Evolutionary conservation across 345 rosid species (phyloP).

Genomic region (Euclidium syriacum): DNA sequence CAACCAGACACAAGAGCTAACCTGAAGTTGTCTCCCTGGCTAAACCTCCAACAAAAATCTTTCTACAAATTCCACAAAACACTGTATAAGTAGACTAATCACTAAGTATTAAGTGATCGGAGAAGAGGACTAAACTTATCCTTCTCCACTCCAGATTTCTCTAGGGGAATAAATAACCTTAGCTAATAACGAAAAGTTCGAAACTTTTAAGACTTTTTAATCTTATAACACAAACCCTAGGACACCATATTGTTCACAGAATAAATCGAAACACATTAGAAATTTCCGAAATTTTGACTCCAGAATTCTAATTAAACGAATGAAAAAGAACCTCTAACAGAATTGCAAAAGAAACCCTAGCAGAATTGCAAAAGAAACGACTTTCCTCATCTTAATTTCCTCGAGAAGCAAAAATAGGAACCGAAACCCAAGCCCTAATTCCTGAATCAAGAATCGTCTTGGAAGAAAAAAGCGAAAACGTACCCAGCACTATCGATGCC

Average conservation of each 20-base stretch:
- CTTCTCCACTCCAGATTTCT: conserved; percentile 16
- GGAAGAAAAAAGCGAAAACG: conserved; percentile 8
- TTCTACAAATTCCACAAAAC: conserved; percentile 56
- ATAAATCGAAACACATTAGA: neutral
- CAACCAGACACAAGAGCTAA: conserved; percentile 43
- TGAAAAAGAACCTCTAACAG: no score
- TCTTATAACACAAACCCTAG: neutral
- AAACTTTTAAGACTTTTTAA: neutral
- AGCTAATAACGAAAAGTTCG: neutral
- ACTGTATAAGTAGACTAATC: conserved; percentile 27
- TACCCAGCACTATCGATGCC: conserved; percentile 83
- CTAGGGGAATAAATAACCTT: neutral
- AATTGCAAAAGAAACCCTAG: no score
- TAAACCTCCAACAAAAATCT: conserved; percentile 84
- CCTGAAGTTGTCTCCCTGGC: conserved; percentile 74
- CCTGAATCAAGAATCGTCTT: conserved; percentile 11
- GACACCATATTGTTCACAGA: neutral
- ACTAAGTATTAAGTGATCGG: conserved; percentile 14
- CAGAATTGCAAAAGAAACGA: neutral
- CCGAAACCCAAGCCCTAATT: neutral
- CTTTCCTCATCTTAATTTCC: neutral
- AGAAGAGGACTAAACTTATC: conserved; percentile 13
- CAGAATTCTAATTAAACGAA: neutral
- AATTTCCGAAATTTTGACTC: neutral
- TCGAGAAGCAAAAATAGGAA: neutral